Evolutionary conservation across 2,329 filamentous ascomycete genomes (phyloP).

Genomic region (Mycocentrospora acerina): DNA sequence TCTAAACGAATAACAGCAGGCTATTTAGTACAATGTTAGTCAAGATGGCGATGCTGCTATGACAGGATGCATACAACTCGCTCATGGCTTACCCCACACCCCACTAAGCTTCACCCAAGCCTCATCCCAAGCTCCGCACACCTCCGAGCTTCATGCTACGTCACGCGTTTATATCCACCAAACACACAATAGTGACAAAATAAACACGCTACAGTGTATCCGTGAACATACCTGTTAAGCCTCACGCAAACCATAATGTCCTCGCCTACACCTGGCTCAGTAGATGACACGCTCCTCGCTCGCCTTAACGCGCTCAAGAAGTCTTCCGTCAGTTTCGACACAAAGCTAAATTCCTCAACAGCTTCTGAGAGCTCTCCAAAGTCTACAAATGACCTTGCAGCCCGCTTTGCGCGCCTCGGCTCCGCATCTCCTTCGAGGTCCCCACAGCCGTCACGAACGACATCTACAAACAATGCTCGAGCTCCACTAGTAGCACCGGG

Average conservation of each 20-base stretch:
- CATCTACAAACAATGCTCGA: slow-evolving; percentile 15
- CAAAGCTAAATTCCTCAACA: slow-evolving; percentile 21
- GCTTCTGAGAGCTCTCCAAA: slow-evolving; percentile 9
- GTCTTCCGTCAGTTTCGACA: slow-evolving; percentile 42
- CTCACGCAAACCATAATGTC: background rate
- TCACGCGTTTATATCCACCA: too few relatives aligned
- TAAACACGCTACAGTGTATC: background rate
- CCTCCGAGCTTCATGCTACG: slow-evolving; percentile 7
- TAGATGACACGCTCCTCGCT: slow-evolving; percentile 48
- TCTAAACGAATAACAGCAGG: too few relatives aligned
- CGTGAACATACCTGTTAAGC: background rate
- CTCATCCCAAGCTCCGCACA: slow-evolving; percentile 17
- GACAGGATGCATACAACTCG: too few relatives aligned
- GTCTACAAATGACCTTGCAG: slow-evolving; percentile 37
- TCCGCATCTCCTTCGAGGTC: slow-evolving; percentile 30
- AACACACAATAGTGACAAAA: too few relatives aligned
- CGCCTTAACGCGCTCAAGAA: slow-evolving; percentile 53
- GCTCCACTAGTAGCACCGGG: slow-evolving; percentile 31
- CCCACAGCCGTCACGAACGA: slow-evolving; percentile 26
- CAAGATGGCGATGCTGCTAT: too few relatives aligned
- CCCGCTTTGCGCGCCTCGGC: slow-evolving; percentile 40
- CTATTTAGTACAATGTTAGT: too few relatives aligned
- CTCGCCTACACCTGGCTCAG: slow-evolving; percentile 5
- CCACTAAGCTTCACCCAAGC: slow-evolving; percentile 14
- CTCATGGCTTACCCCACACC: slow-evolving; percentile 6